These are phyloP conservation scores for Coemansia sp. DNA, from an alignment of 192 early-diverging fungal species.

Conservation along the genomic window DNA sequence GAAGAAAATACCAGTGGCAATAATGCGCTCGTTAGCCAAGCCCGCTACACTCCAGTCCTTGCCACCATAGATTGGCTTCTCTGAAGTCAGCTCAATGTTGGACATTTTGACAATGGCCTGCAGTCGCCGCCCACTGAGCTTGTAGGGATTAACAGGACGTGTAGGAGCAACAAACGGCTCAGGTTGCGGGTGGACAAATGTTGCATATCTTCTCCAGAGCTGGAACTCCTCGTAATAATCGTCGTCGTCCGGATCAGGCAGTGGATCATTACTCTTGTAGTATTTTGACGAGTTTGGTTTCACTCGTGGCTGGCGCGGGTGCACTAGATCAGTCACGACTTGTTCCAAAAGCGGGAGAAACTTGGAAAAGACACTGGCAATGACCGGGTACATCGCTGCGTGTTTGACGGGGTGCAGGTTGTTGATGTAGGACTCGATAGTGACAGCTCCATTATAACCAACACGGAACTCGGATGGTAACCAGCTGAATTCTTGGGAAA, in stretches of 20 bases:
- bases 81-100: constrained; percentile 62
- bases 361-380: constrained; percentile 55
- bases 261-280: neutral
- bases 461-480: constrained; percentile 69
- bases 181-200: constrained; percentile 32
- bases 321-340: constrained; percentile 42
- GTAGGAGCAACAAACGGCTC: constrained; percentile 41
- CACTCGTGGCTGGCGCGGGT: neutral
- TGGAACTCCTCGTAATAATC: neutral
- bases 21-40: constrained; percentile 63
- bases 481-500: constrained; percentile 52
- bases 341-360: constrained; percentile 70
- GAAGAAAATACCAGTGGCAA: constrained; percentile 66
- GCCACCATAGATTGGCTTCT: constrained; percentile 56
- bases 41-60: constrained; percentile 65
- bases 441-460: constrained; percentile 45
- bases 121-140: constrained; percentile 38
- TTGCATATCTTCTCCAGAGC: neutral
- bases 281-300: neutral
- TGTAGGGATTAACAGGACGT: constrained; percentile 19
- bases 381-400: constrained; percentile 54
- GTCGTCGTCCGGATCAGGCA: neutral
- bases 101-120: constrained; percentile 60
- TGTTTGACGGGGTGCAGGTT: constrained; percentile 64
- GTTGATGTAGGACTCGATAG: constrained; percentile 71